Conservation (phyloP, 306 rosid species). For the Castanopsis chinensis region DNA sequence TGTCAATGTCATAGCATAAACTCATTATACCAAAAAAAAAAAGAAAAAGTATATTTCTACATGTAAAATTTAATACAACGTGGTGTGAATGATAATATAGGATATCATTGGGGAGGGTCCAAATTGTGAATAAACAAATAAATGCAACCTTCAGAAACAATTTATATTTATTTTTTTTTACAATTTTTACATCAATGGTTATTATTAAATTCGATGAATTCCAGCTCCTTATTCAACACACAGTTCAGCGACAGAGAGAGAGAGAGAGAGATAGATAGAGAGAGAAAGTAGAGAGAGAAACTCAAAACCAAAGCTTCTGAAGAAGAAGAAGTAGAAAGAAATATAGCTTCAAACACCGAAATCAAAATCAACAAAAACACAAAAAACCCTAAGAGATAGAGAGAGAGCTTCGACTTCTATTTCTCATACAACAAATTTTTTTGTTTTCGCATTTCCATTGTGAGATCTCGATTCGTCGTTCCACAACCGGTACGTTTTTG, state of each 20-base stretch:
- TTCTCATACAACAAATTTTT: too few relatives aligned
- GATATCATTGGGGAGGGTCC: conserved; percentile 20
- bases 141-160: neutral
- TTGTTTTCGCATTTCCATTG: conserved; percentile 39
- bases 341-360: too few relatives aligned
- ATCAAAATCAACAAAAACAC: neutral
- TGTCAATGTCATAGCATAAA: too few relatives aligned
- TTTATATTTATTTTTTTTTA: conserved; percentile 12
- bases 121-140: conserved; percentile 19
- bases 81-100: neutral
- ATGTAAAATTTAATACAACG: neutral
- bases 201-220: neutral
- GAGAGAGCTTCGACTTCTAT: conserved; percentile 34
- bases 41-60: too few relatives aligned
- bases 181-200: conserved; percentile 2
- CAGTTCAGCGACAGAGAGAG: conserved; percentile 43
- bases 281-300: conserved; percentile 17
- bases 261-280: conserved; percentile 22
- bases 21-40: too few relatives aligned
- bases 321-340: conserved; percentile 12
- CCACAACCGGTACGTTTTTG: conserved; percentile 42
- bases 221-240: conserved; percentile 31
- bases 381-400: conserved; percentile 51
- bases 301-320: conserved; percentile 9
- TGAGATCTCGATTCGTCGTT: conserved; percentile 65